Percentiles rank a stretch among this genome's conserved stretches.
Conservation (phyloP, 495 filamentous ascomycete genomes). For the Lophiotrema nucula region DNA sequence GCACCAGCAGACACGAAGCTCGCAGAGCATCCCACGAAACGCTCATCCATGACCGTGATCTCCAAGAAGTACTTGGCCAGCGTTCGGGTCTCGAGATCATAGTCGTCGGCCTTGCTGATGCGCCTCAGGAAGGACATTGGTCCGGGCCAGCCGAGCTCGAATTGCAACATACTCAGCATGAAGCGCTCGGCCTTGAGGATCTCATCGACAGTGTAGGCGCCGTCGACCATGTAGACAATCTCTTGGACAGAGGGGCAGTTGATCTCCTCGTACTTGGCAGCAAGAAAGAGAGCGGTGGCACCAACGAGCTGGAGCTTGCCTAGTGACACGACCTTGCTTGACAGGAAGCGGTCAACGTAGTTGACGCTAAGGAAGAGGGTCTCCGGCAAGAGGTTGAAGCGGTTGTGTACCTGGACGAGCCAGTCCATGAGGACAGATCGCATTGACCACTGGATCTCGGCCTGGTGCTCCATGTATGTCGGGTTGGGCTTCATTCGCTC, state of each 20-base stretch:
- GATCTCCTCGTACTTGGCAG: constrained; percentile 98
- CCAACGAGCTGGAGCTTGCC: constrained; percentile 95
- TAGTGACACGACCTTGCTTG: constrained; percentile 88
- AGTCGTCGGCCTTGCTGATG: constrained; percentile 98
- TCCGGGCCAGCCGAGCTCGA: constrained; percentile 93
- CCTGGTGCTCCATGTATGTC: constrained; percentile 94
- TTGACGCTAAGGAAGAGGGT: constrained; percentile 92
- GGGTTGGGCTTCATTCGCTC: constrained; percentile 77
- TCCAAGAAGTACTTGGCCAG: constrained; percentile 98
- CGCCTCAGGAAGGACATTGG: constrained; percentile 96
- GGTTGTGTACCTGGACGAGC: constrained; percentile 91
- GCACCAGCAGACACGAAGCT: constrained; percentile 90
- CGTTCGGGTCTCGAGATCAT: constrained; percentile 91
- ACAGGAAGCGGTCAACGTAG: constrained; percentile 95
- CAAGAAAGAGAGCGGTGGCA: constrained; percentile 92
- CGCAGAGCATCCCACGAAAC: constrained; percentile 85
- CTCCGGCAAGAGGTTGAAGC: constrained; percentile 88
- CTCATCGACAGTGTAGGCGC: constrained; percentile 82
- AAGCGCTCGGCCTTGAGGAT: constrained; percentile 96
- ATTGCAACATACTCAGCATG: constrained; percentile 94
- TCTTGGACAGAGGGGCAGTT: constrained; percentile 91
- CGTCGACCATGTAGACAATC: constrained; percentile 98
- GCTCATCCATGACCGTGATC: constrained; percentile 95
- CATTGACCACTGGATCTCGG: constrained; percentile 99
- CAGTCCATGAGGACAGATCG: constrained; percentile 96